Conservation (phyloP, 2,329 filamentous ascomycete species). For the Alternaria sp. region DNA sequence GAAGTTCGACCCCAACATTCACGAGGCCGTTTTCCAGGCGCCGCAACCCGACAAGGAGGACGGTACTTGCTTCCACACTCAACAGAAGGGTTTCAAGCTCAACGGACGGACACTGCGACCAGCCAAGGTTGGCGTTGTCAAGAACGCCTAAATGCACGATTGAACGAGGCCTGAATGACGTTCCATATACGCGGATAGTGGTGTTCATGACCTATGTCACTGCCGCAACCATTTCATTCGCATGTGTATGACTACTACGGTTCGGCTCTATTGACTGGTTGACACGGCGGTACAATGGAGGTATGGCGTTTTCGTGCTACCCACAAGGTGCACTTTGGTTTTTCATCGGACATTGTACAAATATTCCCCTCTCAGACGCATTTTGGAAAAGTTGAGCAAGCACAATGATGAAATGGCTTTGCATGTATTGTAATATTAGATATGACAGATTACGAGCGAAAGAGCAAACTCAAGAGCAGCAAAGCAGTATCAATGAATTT, state of each 20-base stretch:
- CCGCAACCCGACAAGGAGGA: constrained; percentile 88
- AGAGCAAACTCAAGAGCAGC: constrained; percentile 4
- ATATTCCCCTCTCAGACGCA: constrained; percentile 44
- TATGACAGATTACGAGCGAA: constrained; percentile 21
- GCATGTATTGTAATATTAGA: constrained; percentile 34
- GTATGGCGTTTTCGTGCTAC: constrained; percentile 26
- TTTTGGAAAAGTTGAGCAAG: constrained; percentile 25
- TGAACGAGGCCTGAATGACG: neutral
- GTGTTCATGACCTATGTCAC: neutral
- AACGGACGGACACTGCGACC: constrained; percentile 90
- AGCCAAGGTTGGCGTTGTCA: constrained; percentile 95
- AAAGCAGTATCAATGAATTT: constrained; percentile 11
- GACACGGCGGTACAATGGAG: constrained; percentile 26
- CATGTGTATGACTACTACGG: constrained; percentile 34
- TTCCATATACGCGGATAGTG: neutral
- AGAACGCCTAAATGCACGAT: constrained; percentile 66
- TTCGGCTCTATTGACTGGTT: constrained; percentile 22
- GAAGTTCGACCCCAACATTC: constrained; percentile 95
- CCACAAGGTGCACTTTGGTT: constrained; percentile 21
- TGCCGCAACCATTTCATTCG: constrained; percentile 4
- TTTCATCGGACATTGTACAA: constrained; percentile 22
- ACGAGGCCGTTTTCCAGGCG: constrained; percentile 96
- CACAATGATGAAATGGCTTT: constrained; percentile 9
- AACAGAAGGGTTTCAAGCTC: constrained; percentile 94
- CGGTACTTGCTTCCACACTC: constrained; percentile 87